Conservation (phyloP, 176 grass and related monocot genomes). For the Oryza glumipatula region DNA sequence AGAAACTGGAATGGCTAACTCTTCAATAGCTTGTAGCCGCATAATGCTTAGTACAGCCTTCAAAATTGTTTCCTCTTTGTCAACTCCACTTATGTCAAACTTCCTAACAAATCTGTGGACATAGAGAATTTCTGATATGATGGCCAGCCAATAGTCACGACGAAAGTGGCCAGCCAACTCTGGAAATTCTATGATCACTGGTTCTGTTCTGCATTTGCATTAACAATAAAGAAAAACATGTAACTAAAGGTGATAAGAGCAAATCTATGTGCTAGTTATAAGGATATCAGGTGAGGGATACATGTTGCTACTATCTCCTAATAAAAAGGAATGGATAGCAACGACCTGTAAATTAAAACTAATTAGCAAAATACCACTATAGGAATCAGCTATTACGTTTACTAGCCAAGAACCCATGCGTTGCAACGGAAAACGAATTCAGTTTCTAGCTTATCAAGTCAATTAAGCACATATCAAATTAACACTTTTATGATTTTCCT, state of each 20-base stretch:
- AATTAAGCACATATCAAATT: too few species aligned
- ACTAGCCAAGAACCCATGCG: neutral
- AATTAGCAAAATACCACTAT: neutral
- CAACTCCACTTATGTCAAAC: constrained; percentile 61
- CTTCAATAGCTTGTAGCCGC: constrained; percentile 82
- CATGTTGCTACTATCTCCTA: constrained; percentile 25
- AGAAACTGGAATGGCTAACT: constrained; percentile 53
- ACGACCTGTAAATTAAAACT: constrained; percentile 32
- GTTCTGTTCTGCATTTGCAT: constrained; percentile 75
- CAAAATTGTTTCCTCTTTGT: constrained; percentile 83
- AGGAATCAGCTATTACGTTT: constrained; percentile 18
- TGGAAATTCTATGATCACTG: constrained; percentile 91
- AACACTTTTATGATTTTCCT: too few species aligned
- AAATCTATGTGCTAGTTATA: neutral
- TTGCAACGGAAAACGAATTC: too few species aligned
- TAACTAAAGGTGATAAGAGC: neutral
- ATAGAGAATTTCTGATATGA: constrained; percentile 82
- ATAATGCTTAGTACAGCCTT: constrained; percentile 75
- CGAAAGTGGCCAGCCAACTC: constrained; percentile 91
- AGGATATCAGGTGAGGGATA: constrained; percentile 6
- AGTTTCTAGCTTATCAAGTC: too few species aligned
- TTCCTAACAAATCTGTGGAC: constrained; percentile 82
- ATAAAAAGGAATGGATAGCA: constrained; percentile 11
- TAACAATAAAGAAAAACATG: constrained; percentile 19
- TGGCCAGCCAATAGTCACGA: constrained; percentile 94